phyloP scores from a whole-genome alignment of 768 basidiomycete genomes.

The Tulasnella sp. region DNA sequence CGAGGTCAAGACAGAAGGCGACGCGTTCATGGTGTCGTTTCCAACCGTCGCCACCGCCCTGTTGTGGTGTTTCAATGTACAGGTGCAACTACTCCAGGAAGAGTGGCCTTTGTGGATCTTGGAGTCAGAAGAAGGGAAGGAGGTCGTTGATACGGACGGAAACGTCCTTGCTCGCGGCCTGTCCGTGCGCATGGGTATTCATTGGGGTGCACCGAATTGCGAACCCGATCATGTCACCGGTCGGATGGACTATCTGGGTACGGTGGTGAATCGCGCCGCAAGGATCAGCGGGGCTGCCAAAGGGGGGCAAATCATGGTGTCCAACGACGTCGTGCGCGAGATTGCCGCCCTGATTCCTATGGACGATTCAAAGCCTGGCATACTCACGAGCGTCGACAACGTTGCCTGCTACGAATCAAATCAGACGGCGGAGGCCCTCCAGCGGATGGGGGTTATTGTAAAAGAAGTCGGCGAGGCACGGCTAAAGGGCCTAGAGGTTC shows the following conservation, averaged over 20 bases:
- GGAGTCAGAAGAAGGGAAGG: slow-evolving; percentile 82
- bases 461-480: slow-evolving; percentile 78
- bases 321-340: slow-evolving; percentile 75
- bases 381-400: slow-evolving; percentile 14
- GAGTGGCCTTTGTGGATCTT: slow-evolving; percentile 90
- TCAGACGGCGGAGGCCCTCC: slow-evolving; percentile 52
- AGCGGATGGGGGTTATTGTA: slow-evolving; percentile 54
- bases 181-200: slow-evolving; percentile 95
- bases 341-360: slow-evolving; percentile 37
- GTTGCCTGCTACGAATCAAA: slow-evolving; percentile 22
- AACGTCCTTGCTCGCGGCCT: slow-evolving; percentile 71
- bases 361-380: slow-evolving; percentile 25
- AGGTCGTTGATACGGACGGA: slow-evolving; percentile 53
- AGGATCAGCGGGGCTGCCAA: slow-evolving; percentile 70
- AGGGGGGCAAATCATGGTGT: slow-evolving; percentile 91
- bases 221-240: slow-evolving; percentile 82
- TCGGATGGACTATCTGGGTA: slow-evolving; percentile 97
- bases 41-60: slow-evolving; percentile 74
- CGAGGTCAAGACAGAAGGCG: slow-evolving; percentile 99
- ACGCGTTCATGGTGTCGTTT: slow-evolving; percentile 98
- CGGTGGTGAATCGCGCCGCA: slow-evolving; percentile 89
- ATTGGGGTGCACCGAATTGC: slow-evolving; percentile 80
- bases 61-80: slow-evolving; percentile 83
- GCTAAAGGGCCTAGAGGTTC: slow-evolving; percentile 87
- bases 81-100: slow-evolving; percentile 65